Evolutionary conservation across 768 basidiomycete genomes (phyloP).

Genomic region (Epithele typhae): DNA sequence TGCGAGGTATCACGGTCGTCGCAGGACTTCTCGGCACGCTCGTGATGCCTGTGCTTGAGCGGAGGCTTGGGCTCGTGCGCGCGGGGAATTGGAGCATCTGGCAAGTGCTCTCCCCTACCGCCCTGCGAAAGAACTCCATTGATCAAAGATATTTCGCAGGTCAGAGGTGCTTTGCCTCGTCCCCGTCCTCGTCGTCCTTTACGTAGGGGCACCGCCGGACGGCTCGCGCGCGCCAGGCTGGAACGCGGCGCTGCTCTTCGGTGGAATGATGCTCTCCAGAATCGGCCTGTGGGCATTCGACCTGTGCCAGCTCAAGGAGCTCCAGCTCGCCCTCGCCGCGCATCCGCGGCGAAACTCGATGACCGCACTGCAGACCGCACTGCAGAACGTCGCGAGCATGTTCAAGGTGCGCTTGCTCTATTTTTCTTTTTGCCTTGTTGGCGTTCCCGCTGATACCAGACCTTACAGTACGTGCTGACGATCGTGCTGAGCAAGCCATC

Average conservation of each 20-base stretch:
- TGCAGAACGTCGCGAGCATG: slow-evolving; percentile 30
- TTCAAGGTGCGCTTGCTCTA: slow-evolving; percentile 23
- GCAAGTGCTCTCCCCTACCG: too few species aligned
- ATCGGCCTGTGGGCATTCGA: slow-evolving; percentile 53
- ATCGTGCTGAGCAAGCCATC: slow-evolving; percentile 31
- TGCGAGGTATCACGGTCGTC: slow-evolving; percentile 42
- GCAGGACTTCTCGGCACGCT: slow-evolving; percentile 45
- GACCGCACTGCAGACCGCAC: slow-evolving; percentile 32
- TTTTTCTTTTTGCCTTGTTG: too few species aligned
- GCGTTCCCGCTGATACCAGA: too few species aligned
- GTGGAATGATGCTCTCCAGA: slow-evolving; percentile 42
- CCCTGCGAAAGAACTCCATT: too few species aligned
- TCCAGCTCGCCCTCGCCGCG: slow-evolving; percentile 39
- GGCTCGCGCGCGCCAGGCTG: slow-evolving; percentile 22
- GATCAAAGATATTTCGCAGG: slow-evolving; percentile 15
- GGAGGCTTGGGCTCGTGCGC: slow-evolving; percentile 38
- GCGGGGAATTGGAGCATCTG: slow-evolving; percentile 50
- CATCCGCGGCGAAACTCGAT: slow-evolving; percentile 44
- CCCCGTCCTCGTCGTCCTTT: slow-evolving; percentile 42
- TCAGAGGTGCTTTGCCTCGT: slow-evolving; percentile 39
- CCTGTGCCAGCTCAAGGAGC: slow-evolving; percentile 43
- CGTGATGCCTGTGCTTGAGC: slow-evolving; percentile 37
- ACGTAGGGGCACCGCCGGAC: slow-evolving; percentile 22
- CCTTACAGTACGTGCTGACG: slow-evolving; percentile 28
- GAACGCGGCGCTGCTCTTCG: slow-evolving; percentile 40